Conservation (phyloP, 2,329 filamentous ascomycete genomes). For the Talaromyces sp. region DNA sequence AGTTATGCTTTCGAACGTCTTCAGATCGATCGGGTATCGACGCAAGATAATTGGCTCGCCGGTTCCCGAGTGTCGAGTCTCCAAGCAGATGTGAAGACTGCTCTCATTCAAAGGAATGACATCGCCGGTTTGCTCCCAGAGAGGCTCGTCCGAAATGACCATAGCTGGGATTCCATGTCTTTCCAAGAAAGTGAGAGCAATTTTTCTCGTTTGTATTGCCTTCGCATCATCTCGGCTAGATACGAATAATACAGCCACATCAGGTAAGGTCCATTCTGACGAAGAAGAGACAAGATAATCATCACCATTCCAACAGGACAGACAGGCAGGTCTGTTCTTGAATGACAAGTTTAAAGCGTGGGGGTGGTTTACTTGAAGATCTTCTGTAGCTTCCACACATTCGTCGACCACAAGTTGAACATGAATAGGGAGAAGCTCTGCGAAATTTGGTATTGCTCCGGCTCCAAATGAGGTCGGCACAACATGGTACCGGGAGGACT, state of each 20-base stretch:
- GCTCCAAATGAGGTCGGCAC: slow-evolving; percentile 52
- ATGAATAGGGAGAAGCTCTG: slow-evolving; percentile 52
- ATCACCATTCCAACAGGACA: slow-evolving; percentile 41
- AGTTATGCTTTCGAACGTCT: slow-evolving; percentile 52
- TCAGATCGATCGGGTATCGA: slow-evolving; percentile 50
- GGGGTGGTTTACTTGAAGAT: slow-evolving; percentile 26
- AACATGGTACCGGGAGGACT: slow-evolving; percentile 51
- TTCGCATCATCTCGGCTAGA: slow-evolving; percentile 37
- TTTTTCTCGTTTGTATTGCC: slow-evolving; percentile 32
- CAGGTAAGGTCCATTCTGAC: slow-evolving; percentile 47
- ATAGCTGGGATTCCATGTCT: slow-evolving; percentile 49
- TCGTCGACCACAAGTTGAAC: slow-evolving; percentile 53
- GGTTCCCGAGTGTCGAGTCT: slow-evolving; percentile 38
- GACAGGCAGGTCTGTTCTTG: slow-evolving; percentile 43
- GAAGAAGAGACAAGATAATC: slow-evolving; percentile 43
- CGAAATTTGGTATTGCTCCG: slow-evolving; percentile 49
- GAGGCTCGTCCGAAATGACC: slow-evolving; percentile 47
- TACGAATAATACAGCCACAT: slow-evolving; percentile 51
- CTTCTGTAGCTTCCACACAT: slow-evolving; percentile 40
- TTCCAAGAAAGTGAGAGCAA: slow-evolving; percentile 45
- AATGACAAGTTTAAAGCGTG: slow-evolving; percentile 41
- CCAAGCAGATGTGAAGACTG: slow-evolving; percentile 48
- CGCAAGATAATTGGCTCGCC: slow-evolving; percentile 38
- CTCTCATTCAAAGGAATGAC: slow-evolving; percentile 43
- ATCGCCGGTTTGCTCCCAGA: slow-evolving; percentile 42